Conservation (phyloP, 352 stramenopile genomes). For the Pythium periplocum region DNA sequence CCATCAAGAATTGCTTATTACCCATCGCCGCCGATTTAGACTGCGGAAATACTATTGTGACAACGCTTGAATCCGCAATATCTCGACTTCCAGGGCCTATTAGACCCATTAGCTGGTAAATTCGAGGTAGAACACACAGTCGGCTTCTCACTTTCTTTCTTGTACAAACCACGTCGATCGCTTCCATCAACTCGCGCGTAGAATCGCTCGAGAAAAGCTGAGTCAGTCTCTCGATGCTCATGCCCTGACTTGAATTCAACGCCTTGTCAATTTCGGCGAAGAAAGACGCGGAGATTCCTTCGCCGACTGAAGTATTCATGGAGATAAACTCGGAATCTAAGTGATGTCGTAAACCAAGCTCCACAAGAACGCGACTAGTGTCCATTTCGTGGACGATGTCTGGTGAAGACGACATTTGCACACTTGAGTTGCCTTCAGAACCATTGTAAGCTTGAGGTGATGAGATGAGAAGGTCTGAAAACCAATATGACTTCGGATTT, state of each 20-base stretch:
- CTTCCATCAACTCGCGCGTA: conserved; percentile 1
- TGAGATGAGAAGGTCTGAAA: too few species aligned
- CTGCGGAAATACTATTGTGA: neutral
- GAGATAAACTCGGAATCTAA: conserved; percentile 6
- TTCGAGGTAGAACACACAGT: conserved; percentile 10
- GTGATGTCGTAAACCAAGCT: conserved; percentile 6
- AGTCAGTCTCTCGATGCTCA: conserved; percentile 3
- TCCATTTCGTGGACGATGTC: neutral
- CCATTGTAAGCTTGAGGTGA: too few species aligned
- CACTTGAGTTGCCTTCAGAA: too few species aligned
- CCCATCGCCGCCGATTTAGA: too few species aligned
- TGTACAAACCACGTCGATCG: conserved; percentile 2
- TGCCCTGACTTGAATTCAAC: neutral
- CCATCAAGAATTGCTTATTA: too few species aligned
- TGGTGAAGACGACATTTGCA: too few species aligned
- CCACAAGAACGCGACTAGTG: conserved; percentile 3
- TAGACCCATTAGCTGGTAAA: conserved; percentile 3
- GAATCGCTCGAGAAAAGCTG: neutral
- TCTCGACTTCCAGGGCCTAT: conserved; percentile 1
- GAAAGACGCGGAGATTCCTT: conserved; percentile 7
- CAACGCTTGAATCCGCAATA: conserved; percentile 3
- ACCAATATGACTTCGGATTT: too few species aligned
- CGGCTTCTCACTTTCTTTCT: neutral
- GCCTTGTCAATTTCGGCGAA: conserved; percentile 2
- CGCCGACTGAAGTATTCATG: conserved; percentile 1